Base-by-base conservation (phyloP, 2,329 filamentous ascomycete genomes). In the Chaetomium olivaceum region DNA sequence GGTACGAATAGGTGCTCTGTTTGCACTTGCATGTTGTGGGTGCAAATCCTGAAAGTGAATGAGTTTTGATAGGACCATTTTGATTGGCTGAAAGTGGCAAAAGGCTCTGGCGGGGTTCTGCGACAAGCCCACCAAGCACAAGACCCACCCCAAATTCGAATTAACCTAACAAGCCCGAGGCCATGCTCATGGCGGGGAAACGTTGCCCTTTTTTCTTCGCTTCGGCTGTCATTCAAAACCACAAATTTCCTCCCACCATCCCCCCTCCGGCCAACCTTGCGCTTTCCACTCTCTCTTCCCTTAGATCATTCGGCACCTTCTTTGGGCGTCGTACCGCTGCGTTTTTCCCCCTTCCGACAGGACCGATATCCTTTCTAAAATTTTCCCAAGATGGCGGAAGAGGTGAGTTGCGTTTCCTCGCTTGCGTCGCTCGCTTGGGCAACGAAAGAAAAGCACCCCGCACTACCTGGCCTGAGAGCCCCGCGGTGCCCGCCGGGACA, bases 301-400 rank as follows among this genome's bases (percentile, higher is more conserved):
- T 64, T 61, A 62, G 68, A 67, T 69, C 68, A 57, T 71, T 68
- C 66, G 65, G 65, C 67, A 69, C 69, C 69, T 68, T 71, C 65
- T 71, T 71, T 70, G 68, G 65, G 67, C 69, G 39, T 66, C 66
- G 27, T 23, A 65, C 77, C 73, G 74, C 73, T 72, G 71, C 72
- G 71, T 72, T 74, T 74, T 73, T 73, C 73, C 70, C 66, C 73
- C 71, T 67, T 67, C 65, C 66, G 67, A 70, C 70, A 66, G 68
- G 67, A 64, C 67, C 58, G 73, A 65, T 69, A 71, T 71, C 69
- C 68, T 72, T 73, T 69, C 66, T 68, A 72, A 73, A 80, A 78
- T 77, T 77, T 77, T 77, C 81, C 16, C 83, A 85, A 79, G 75
- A 87, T 87, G 85, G 78, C 84, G 74, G 84, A 86, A 70, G 67